Base-by-base conservation (phyloP, 2,329 filamentous ascomycete species). In the Fusarium robinianum region DNA sequence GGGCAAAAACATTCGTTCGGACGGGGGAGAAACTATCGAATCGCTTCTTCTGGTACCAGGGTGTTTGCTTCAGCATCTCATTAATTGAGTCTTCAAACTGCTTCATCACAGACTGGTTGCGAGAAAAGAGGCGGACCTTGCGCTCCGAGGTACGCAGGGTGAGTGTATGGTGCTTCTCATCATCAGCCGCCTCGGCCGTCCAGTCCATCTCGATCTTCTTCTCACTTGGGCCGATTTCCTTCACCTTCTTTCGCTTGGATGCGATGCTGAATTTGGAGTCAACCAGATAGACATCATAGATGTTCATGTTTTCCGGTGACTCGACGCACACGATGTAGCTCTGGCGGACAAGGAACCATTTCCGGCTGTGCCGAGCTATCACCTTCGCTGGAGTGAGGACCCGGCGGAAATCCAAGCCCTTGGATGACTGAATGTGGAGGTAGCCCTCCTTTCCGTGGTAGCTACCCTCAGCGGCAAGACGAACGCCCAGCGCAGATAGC, bases 251-350 rank as follows among this genome's bases (percentile, higher is more conserved):
- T 55, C 80, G 81, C 68, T 90, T 90, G 41, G 87, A 83, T 51
- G 90, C 84, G 35, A 96, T 84, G 38, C 80, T 77, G 69, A 99
- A 99, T 60, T 88, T 85, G 2, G 87, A 79, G 64, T 99, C 94
- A 17, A 97, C 88, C n/a, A 99, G 78, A 67, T 96, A 97, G 15
- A 99, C 94, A 69, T 99, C 95, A 66, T 96, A 96, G 22, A 97
- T 95, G 62, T 96, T 92, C 87, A 97, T 95, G 60, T 95, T 95
- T 66, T 97, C 92, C 0, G 94, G 94, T 0, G 94, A 96, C 65
- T 97, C 92, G n/a, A 97, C 91, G 58, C 92, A 96, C 30, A 96
- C 92, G 47, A 99, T 85, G 63, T 99, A 99, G 72, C 90, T 97
- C 68, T 97, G 91, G 37, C 94, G 80, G n/a, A 99, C 90, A 14